These are phyloP conservation scores for Fusarium xylarioides DNA, from an alignment of 2,329 filamentous ascomycete species.

Conservation along the genomic window DNA sequence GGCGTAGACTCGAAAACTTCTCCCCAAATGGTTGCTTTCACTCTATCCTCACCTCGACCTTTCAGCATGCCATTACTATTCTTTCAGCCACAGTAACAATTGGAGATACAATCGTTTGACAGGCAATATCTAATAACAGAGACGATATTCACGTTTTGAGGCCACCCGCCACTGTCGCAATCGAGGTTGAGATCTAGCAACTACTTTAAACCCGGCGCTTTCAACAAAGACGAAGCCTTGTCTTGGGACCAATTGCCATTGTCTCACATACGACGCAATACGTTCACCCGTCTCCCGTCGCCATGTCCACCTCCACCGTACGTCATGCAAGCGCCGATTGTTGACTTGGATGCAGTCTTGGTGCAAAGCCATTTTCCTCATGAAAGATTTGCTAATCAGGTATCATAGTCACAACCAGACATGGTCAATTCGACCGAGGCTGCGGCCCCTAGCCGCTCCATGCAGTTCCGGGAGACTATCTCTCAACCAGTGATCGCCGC, in stretches of 20 bases:
- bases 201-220: slow-evolving; percentile 21
- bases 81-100: slow-evolving; percentile 22
- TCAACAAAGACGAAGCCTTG: slow-evolving; percentile 26
- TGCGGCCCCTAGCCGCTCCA: slow-evolving; percentile 38
- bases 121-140: neutral
- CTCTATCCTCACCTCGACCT: slow-evolving; percentile 19
- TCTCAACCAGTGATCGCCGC: slow-evolving; percentile 89
- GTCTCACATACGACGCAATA: slow-evolving; percentile 12
- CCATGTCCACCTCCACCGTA: slow-evolving; percentile 48
- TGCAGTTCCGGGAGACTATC: slow-evolving; percentile 60
- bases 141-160: neutral
- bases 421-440: slow-evolving; percentile 39
- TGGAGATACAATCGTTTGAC: slow-evolving; percentile 17
- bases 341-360: neutral
- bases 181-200: slow-evolving; percentile 34
- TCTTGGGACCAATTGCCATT: slow-evolving; percentile 38
- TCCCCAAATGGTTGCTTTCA: slow-evolving; percentile 42
- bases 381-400: slow-evolving; percentile 21
- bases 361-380: neutral
- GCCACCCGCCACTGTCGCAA: slow-evolving; percentile 3
- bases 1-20: slow-evolving; percentile 33
- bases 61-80: slow-evolving; percentile 35
- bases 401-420: slow-evolving; percentile 41
- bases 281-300: slow-evolving; percentile 4
- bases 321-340: slow-evolving; percentile 16